A percentile compares a stretch with the other conserved stretches of the same genome.
Conservation (phyloP, 257 asterid species). For the Salvia hispanica region DNA sequence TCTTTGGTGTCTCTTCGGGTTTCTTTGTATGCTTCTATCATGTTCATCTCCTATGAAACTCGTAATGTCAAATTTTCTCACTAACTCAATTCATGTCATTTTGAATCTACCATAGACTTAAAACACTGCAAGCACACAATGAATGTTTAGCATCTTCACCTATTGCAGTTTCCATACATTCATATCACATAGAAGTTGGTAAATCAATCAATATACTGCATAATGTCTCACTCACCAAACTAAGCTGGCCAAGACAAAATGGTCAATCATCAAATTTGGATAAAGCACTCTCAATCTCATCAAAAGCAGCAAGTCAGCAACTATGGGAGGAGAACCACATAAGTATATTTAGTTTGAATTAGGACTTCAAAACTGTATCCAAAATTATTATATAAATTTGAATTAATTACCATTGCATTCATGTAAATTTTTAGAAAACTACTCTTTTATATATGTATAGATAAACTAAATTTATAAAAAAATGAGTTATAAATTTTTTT, state of each 20-base stretch:
- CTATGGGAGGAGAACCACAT: slow-evolving; percentile 32
- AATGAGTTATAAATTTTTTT: too few relatives aligned
- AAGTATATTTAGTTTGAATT: neutral
- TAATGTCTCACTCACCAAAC: slow-evolving; percentile 54
- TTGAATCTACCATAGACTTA: slow-evolving; percentile 11
- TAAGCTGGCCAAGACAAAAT: slow-evolving; percentile 77
- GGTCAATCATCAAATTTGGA: slow-evolving; percentile 72
- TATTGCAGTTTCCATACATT: neutral
- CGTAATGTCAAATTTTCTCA: neutral
- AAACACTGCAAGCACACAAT: neutral
- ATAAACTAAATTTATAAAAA: too few relatives aligned
- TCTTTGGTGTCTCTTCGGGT: slow-evolving; percentile 65
- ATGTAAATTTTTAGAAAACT: too few relatives aligned
- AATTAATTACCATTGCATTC: too few relatives aligned
- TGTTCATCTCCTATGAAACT: slow-evolving; percentile 72
- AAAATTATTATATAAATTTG: too few relatives aligned
- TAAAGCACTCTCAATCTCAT: slow-evolving; percentile 67
- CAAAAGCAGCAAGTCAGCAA: slow-evolving; percentile 64
- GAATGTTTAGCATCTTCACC: neutral
- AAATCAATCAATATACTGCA: neutral
- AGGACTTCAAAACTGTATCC: too few relatives aligned
- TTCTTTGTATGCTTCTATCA: slow-evolving; percentile 68
- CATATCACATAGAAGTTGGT: slow-evolving; percentile 1
- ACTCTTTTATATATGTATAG: too few relatives aligned
- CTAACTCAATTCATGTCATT: slow-evolving; percentile 3